Percentiles rank a stretch among this genome's conserved stretches.
phyloP scores from a whole-genome alignment of 179 eudicot species.

The Corrigiola litoralis region DNA sequence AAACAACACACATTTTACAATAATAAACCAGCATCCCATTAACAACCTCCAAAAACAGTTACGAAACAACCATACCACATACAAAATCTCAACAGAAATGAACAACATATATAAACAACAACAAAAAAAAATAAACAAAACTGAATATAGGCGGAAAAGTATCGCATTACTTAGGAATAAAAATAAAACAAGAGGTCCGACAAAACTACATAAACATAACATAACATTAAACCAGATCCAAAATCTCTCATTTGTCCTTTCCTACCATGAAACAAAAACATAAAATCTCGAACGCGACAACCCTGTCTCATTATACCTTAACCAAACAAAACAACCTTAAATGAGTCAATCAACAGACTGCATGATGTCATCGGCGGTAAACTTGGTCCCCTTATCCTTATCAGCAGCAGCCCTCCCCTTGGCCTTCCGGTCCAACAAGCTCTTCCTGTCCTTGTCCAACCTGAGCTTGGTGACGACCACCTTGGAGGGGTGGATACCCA shows the following conservation, averaged over 20 bases:
- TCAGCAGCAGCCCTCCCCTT: slow-evolving; percentile 62
- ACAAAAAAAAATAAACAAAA: not conserved
- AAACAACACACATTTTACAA: too few species aligned
- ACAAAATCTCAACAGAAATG: not conserved
- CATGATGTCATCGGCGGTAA: slow-evolving; percentile 59
- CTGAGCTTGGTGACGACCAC: slow-evolving; percentile 49
- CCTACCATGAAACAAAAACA: not conserved
- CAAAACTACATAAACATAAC: not conserved
- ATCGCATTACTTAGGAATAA: not conserved
- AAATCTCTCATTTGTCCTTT: not conserved
- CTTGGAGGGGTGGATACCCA: slow-evolving; percentile 52
- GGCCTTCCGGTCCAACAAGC: slow-evolving; percentile 50
- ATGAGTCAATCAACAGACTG: slow-evolving; percentile 35
- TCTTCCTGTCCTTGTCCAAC: slow-evolving; percentile 55
- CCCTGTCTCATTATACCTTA: not conserved
- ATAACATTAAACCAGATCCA: slow-evolving; percentile 5
- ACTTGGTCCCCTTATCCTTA: slow-evolving; percentile 62
- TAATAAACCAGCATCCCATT: too few species aligned
- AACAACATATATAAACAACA: not conserved
- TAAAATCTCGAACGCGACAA: not conserved
- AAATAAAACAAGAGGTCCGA: not conserved
- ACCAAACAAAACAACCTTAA: not conserved
- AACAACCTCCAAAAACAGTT: too few species aligned
- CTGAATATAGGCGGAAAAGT: not conserved
- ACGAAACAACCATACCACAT: too few species aligned